These are phyloP conservation scores for Clonostachys solani DNA, from an alignment of 2,329 filamentous ascomycete genomes.

Conservation along the genomic window DNA sequence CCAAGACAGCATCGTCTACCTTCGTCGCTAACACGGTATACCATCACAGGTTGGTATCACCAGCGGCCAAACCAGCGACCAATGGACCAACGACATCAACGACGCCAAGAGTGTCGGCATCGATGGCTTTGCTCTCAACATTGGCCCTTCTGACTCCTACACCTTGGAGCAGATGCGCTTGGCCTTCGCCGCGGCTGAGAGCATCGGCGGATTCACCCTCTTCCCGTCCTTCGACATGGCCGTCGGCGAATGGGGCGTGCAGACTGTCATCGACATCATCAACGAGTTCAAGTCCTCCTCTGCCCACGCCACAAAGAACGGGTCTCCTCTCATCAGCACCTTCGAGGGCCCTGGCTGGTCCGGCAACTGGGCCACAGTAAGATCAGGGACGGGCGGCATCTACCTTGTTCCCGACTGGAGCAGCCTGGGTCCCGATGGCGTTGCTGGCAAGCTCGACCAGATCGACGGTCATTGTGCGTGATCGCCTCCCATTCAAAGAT, in stretches of 20 bases:
- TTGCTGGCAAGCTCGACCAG: constrained; percentile 11
- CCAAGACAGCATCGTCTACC: neutral
- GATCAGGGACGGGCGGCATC: constrained; percentile 20
- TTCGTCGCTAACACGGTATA: neutral
- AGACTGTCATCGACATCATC: constrained; percentile 16
- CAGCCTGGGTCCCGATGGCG: constrained; percentile 9
- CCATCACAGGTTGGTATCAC: constrained; percentile 19
- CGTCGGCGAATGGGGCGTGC: constrained; percentile 16
- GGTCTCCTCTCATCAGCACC: constrained; percentile 40
- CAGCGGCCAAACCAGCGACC: constrained; percentile 15
- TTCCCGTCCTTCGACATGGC: constrained; percentile 38
- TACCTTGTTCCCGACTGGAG: constrained; percentile 44
- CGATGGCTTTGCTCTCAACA: constrained; percentile 35
- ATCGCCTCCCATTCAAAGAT: too few relatives aligned
- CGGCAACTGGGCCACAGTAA: constrained; percentile 37
- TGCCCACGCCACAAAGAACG: constrained; percentile 18
- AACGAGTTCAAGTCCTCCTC: constrained; percentile 12
- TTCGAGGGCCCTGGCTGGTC: constrained; percentile 41
- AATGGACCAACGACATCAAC: constrained; percentile 26
- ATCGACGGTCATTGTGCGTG: constrained; percentile 15
- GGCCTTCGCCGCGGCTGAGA: constrained; percentile 16
- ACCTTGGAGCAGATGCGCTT: constrained; percentile 20
- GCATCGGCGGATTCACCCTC: constrained; percentile 18
- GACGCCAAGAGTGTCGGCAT: constrained; percentile 27
- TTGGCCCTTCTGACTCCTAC: constrained; percentile 24